phyloP scores from a whole-genome alignment of 2,329 filamentous ascomycete genomes.

The Nigrospora sphaerica region DNA sequence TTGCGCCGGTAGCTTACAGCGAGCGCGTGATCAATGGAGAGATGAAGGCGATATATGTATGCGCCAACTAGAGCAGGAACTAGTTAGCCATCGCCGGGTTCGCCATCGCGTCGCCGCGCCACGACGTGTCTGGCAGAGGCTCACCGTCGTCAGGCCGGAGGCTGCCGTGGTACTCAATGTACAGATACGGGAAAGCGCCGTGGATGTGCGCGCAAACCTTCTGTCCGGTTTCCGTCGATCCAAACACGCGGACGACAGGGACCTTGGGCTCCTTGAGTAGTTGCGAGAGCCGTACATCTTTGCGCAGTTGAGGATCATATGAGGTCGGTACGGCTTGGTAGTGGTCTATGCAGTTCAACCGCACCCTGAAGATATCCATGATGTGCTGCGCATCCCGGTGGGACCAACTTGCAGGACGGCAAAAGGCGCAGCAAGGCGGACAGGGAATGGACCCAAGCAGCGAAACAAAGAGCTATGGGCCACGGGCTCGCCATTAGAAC shows the following conservation, averaged over 20 bases:
- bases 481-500: too few relatives aligned
- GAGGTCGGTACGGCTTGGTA: slow-evolving; percentile 76
- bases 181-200: slow-evolving; percentile 93
- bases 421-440: too few relatives aligned
- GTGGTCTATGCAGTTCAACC: slow-evolving; percentile 92
- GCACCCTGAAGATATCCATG: slow-evolving; percentile 75
- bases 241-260: slow-evolving; percentile 85
- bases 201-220: slow-evolving; percentile 95
- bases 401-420: background rate
- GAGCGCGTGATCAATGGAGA: slow-evolving; percentile 86
- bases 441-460: too few relatives aligned
- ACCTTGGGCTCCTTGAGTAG: slow-evolving; percentile 62
- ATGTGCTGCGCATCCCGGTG: slow-evolving; percentile 10
- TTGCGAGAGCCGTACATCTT: slow-evolving; percentile 52
- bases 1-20: slow-evolving; percentile 79
- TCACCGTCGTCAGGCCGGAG: slow-evolving; percentile 61
- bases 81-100: slow-evolving; percentile 3
- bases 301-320: slow-evolving; percentile 74
- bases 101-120: background rate
- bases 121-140: slow-evolving; percentile 11
- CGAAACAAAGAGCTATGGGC: too few relatives aligned
- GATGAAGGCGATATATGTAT: slow-evolving; percentile 71
- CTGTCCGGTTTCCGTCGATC: slow-evolving; percentile 87
- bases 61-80: slow-evolving; percentile 49
- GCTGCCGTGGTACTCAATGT: slow-evolving; percentile 73